phyloP scores from a whole-genome alignment of 2,329 filamentous ascomycete species.

The Microdochium paspali region DNA sequence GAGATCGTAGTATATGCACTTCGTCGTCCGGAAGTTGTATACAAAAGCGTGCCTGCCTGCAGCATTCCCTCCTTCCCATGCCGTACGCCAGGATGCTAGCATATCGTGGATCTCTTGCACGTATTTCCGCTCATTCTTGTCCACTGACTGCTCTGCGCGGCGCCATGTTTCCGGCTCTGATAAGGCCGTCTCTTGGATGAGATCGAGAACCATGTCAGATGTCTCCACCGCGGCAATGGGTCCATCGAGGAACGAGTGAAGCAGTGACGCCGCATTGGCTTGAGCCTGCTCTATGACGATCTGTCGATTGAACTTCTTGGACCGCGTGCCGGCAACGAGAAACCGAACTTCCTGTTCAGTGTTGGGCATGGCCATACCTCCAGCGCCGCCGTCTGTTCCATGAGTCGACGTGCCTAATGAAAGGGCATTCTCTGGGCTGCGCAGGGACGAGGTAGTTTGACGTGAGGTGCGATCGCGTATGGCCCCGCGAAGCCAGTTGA shows the following conservation, averaged over 20 bases:
- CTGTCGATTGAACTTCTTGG: conserved; percentile 85
- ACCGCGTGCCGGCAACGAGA: conserved; percentile 71
- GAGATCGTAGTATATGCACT: conserved; percentile 80
- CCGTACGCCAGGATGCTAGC: conserved; percentile 52
- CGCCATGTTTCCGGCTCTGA: conserved; percentile 81
- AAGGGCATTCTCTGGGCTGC: conserved; percentile 5
- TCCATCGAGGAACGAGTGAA: conserved; percentile 63
- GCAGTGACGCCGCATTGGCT: conserved; percentile 46
- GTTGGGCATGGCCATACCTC: conserved; percentile 15
- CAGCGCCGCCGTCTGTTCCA: conserved; percentile 7
- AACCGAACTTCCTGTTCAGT: conserved; percentile 70
- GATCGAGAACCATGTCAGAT: conserved; percentile 70
- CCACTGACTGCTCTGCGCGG: conserved; percentile 66
- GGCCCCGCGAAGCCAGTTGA: conserved; percentile 74
- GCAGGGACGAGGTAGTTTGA: conserved; percentile 16
- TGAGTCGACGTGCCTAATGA: conserved; percentile 27
- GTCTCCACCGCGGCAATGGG: conserved; percentile 85
- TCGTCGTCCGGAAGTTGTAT: conserved; percentile 83
- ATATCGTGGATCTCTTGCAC: conserved; percentile 74
- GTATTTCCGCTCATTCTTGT: conserved; percentile 71
- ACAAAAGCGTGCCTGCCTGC: conserved; percentile 68
- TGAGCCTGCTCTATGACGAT: conserved; percentile 77
- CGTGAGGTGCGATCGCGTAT: conserved; percentile 66
- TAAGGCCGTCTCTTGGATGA: conserved; percentile 64
- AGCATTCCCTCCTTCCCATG: conserved; percentile 42